These are phyloP conservation scores for Nymphaea thermarum DNA, from an alignment of 164 flowering plant genomes.

Conservation along the genomic window DNA sequence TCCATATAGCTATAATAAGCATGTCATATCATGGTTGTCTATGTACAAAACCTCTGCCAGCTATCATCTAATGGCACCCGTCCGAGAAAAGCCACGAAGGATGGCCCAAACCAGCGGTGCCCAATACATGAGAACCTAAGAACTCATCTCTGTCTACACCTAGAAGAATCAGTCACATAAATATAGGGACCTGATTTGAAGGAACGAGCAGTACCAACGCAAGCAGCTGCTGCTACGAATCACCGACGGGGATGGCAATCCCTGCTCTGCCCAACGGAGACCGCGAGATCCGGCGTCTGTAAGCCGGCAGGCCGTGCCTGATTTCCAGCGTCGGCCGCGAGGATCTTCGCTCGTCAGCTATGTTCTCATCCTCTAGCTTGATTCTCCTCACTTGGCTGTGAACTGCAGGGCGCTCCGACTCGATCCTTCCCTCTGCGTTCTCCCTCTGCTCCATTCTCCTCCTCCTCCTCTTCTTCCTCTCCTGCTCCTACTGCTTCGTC, in stretches of 20 bases:
- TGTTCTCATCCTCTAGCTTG: constrained; percentile 49
- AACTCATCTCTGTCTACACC: too few species aligned
- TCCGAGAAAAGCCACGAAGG: not conserved
- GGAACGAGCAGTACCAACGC: not conserved
- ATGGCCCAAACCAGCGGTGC: not conserved
- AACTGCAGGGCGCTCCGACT: constrained; percentile 10
- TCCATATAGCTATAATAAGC: not conserved
- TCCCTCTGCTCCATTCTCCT: not conserved
- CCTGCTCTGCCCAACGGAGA: constrained; percentile 51
- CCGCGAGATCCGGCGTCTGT: constrained; percentile 36
- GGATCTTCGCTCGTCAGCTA: constrained; percentile 22
- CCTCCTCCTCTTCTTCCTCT: too few species aligned
- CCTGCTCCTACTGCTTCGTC: too few species aligned
- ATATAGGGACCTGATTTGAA: not conserved
- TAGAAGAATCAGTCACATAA: not conserved
- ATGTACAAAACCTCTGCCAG: not conserved
- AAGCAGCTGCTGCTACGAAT: constrained; percentile 6
- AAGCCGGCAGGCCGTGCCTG: constrained; percentile 15
- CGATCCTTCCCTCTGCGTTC: constrained; percentile 1
- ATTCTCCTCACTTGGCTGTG: constrained; percentile 69
- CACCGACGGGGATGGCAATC: constrained; percentile 41
- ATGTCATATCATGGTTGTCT: not conserved
- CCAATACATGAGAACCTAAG: not conserved
- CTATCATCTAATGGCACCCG: not conserved
- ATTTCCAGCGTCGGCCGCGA: constrained; percentile 19